A percentile compares a stretch with the other conserved stretches of the same genome.
These are phyloP conservation scores for Fusarium clavum DNA, from an alignment of 2,329 filamentous ascomycete genomes.

Conservation along the genomic window DNA sequence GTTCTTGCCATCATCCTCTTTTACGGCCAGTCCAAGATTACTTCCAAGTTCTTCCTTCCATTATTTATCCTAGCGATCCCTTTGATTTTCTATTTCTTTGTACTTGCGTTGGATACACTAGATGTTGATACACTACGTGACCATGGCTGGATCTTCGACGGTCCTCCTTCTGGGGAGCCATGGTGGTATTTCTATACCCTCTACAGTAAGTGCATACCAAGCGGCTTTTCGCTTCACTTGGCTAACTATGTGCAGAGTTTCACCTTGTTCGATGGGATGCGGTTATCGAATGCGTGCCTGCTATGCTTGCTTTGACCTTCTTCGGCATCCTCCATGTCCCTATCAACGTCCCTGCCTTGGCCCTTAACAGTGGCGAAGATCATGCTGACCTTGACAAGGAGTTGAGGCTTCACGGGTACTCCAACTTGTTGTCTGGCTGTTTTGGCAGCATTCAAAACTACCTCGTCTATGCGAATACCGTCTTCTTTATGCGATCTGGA, in stretches of 20 bases:
- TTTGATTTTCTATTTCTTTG: conserved; percentile 80
- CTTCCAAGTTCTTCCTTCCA: conserved; percentile 87
- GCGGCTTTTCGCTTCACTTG: neutral
- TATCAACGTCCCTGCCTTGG: conserved; percentile 95
- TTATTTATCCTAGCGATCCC: conserved; percentile 86
- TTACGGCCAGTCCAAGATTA: conserved; percentile 78
- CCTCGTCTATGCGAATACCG: conserved; percentile 95
- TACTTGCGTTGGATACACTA: conserved; percentile 75
- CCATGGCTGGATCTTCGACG: conserved; percentile 91
- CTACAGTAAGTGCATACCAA: conserved; percentile 73
- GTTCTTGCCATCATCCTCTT: conserved; percentile 80
- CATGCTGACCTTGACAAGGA: conserved; percentile 92
- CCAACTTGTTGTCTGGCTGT: conserved; percentile 89
- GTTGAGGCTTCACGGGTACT: conserved; percentile 90
- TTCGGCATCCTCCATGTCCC: conserved; percentile 97
- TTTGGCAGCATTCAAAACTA: conserved; percentile 96
- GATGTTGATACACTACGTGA: conserved; percentile 74
- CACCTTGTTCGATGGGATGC: conserved; percentile 84
- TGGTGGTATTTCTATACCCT: conserved; percentile 99
- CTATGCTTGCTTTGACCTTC: conserved; percentile 97
- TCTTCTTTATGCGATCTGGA: conserved; percentile 95
- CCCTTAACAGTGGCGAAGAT: conserved; percentile 90
- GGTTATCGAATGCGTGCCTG: conserved; percentile 84
- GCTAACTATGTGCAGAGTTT: conserved; percentile 70
- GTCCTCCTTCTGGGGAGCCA: conserved; percentile 84